A percentile compares a stretch with the other conserved stretches of the same genome.
These are phyloP conservation scores for Alnus rubra DNA, from an alignment of 306 rosid genomes.

Conservation along the genomic window DNA sequence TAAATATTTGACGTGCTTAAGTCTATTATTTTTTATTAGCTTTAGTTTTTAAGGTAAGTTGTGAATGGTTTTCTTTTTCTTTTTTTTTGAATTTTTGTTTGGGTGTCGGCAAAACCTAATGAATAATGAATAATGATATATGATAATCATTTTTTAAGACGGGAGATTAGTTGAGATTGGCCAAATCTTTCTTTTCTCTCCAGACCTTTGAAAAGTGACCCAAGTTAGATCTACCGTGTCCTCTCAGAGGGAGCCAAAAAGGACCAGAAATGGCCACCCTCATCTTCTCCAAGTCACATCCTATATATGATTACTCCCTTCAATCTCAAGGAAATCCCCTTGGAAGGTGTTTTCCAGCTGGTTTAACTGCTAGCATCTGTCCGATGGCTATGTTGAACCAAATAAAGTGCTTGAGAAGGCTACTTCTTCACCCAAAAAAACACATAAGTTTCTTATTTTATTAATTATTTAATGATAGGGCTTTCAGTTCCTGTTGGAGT, in stretches of 20 bases:
- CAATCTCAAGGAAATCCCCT: background rate
- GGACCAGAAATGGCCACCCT: background rate
- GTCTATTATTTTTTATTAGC: too few species aligned
- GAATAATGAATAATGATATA: background rate
- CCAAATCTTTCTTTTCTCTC: background rate
- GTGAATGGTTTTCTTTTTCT: background rate
- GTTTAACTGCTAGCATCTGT: background rate
- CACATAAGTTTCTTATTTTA: background rate
- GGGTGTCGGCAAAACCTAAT: background rate
- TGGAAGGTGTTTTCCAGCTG: background rate
- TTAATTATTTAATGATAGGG: too few species aligned
- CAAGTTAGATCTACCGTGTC: constrained; percentile 5
- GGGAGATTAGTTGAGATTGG: background rate
- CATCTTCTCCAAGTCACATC: constrained; percentile 11
- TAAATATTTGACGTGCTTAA: too few species aligned
- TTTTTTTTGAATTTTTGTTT: background rate
- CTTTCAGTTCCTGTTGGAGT: background rate
- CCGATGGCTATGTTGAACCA: background rate
- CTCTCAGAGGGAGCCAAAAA: constrained; percentile 2
- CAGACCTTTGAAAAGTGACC: background rate
- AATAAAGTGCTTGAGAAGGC: background rate
- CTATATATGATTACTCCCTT: background rate
- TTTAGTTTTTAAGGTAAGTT: too few species aligned
- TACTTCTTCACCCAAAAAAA: background rate
- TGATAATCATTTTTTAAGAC: too few species aligned